Conservation (phyloP, 257 asterid genomes). For the Solanum chilense region DNA sequence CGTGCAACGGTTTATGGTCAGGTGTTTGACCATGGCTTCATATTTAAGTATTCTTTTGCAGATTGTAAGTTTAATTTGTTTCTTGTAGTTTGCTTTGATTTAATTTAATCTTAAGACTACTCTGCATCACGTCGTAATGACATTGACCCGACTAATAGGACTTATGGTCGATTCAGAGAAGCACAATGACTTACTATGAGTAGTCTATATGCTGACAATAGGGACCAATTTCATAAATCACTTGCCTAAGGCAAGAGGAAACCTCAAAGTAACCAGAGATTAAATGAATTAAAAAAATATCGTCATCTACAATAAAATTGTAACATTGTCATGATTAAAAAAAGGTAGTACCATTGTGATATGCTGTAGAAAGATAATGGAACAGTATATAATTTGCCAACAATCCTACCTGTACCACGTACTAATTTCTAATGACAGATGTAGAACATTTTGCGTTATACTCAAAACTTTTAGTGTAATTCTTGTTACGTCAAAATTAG, state of each 20-base stretch:
- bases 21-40: constrained; percentile 35
- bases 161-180: neutral
- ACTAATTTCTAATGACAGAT: neutral
- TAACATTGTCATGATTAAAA: neutral
- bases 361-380: neutral
- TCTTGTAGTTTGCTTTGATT: neutral
- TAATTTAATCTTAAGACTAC: neutral
- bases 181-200: neutral
- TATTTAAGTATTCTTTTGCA: neutral
- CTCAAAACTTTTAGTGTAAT: neutral
- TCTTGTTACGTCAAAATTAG: neutral
- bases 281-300: neutral
- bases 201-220: neutral
- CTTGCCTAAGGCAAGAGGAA: neutral
- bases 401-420: neutral
- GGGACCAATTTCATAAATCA: neutral
- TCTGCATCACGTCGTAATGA: neutral
- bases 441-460: neutral
- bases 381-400: neutral
- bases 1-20: constrained; percentile 78
- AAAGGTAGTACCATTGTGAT: neutral
- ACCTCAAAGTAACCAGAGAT: neutral
- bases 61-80: neutral
- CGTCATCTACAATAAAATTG: neutral
- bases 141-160: neutral